Evolutionary conservation across 192 early-diverging fungal genomes (phyloP).

Genomic region (Lobosporangium transversale): DNA sequence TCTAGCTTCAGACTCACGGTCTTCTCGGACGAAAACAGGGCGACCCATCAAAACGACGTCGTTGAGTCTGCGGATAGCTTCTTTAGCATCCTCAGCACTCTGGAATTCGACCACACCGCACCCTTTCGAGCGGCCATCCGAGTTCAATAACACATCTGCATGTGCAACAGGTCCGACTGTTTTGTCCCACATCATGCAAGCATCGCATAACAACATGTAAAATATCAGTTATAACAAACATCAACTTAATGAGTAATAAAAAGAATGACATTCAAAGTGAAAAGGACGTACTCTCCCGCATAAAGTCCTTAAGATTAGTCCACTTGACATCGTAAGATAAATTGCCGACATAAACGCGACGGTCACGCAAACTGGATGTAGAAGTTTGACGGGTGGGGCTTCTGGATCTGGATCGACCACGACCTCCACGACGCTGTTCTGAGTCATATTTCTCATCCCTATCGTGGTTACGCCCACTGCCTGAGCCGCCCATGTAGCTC

Average conservation of each 20-base stretch:
- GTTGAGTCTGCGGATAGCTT: conserved; percentile 75
- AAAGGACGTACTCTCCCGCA: conserved; percentile 75
- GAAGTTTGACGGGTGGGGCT: conserved; percentile 16
- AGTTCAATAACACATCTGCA: conserved; percentile 74
- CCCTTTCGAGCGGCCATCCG: conserved; percentile 74
- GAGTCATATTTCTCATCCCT: conserved; percentile 40
- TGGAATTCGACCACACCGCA: conserved; percentile 83
- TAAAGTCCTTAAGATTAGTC: conserved; percentile 84
- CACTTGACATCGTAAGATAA: conserved; percentile 78
- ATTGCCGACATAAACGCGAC: conserved; percentile 87
- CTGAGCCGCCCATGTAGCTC: not conserved
- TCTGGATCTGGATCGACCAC: conserved; percentile 26
- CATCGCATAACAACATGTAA: no score
- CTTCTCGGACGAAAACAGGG: conserved; percentile 82
- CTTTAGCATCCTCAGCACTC: conserved; percentile 77
- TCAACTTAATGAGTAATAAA: not conserved
- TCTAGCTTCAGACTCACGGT: conserved; percentile 68
- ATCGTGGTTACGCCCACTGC: conserved; percentile 5
- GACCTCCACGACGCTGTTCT: conserved; percentile 9
- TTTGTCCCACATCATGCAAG: no score
- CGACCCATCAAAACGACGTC: conserved; percentile 77
- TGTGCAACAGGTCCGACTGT: conserved; percentile 79
- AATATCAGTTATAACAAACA: no score
- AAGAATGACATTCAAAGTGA: not conserved
- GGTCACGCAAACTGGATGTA: conserved; percentile 52